Percentiles rank a stretch among this genome's conserved stretches.
Evolutionary conservation across 2,329 filamentous ascomycete species (phyloP).

Genomic region (Myriosclerotinia curreyana): DNA sequence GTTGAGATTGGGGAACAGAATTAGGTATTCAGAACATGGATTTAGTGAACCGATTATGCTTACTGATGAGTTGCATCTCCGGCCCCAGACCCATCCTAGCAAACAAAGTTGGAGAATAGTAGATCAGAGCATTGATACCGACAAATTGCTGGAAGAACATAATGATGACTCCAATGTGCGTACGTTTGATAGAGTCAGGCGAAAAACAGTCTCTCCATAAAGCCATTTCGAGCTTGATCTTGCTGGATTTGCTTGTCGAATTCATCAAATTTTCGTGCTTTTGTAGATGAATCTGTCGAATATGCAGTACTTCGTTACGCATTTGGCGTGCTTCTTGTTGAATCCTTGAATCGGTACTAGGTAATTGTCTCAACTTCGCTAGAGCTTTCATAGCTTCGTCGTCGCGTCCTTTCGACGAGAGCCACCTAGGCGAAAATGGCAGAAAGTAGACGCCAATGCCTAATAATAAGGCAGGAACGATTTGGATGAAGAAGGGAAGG

Average conservation of each 20-base stretch:
- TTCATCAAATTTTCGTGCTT: conserved; percentile 39
- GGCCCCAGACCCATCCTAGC: conserved; percentile 31
- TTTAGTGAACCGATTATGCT: too few relatives aligned
- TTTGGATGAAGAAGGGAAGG: conserved; percentile 37
- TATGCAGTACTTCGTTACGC: conserved; percentile 40
- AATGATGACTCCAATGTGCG: conserved; percentile 48
- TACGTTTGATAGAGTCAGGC: conserved; percentile 49
- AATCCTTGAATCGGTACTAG: conserved; percentile 48
- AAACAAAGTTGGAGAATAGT: conserved; percentile 31
- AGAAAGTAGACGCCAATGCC: conserved; percentile 46
- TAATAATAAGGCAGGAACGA: conserved; percentile 34
- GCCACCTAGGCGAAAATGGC: conserved; percentile 47
- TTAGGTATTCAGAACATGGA: too few relatives aligned
- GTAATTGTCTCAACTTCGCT: conserved; percentile 49
- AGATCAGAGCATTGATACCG: conserved; percentile 54
- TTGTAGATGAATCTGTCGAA: conserved; percentile 43
- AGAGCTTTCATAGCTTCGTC: conserved; percentile 49
- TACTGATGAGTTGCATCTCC: conserved; percentile 47
- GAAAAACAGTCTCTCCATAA: conserved; percentile 51
- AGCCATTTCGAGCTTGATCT: conserved; percentile 47
- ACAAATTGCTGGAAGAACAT: conserved; percentile 57
- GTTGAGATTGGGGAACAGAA: too few relatives aligned
- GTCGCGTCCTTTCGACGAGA: conserved; percentile 45
- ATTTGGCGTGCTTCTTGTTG: conserved; percentile 50
- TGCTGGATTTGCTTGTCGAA: conserved; percentile 28